A percentile compares a stretch with the other conserved stretches of the same genome.
These are phyloP conservation scores for Coniochaeta pulveracea DNA, from an alignment of 2,329 filamentous ascomycete species.

Conservation along the genomic window DNA sequence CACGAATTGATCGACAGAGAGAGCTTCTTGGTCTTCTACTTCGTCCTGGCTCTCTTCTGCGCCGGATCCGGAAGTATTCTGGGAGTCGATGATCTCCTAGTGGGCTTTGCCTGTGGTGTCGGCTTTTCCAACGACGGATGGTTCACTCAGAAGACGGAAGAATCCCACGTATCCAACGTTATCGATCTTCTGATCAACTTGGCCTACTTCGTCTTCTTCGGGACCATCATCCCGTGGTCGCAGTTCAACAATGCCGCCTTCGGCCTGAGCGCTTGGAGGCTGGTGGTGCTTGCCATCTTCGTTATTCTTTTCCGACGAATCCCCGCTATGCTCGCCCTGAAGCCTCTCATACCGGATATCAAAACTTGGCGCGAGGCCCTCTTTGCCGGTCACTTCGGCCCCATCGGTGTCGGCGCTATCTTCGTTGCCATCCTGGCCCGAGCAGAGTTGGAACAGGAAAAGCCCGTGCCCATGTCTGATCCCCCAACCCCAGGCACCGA, in stretches of 20 bases:
- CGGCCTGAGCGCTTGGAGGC: constrained; percentile 74
- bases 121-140: constrained; percentile 98
- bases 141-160: constrained; percentile 97
- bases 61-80: constrained; percentile 86
- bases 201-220: constrained; percentile 96
- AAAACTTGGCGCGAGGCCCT: constrained; percentile 97
- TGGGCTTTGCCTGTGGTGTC: constrained; percentile 92
- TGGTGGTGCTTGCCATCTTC: constrained; percentile 87
- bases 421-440: constrained; percentile 89
- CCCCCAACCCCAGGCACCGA: constrained; percentile 43
- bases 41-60: constrained; percentile 89
- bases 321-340: constrained; percentile 83
- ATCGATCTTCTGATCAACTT: constrained; percentile 95
- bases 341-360: constrained; percentile 89
- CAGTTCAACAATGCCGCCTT: constrained; percentile 69
- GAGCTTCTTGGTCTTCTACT: constrained; percentile 98
- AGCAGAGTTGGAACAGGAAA: constrained; percentile 73
- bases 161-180: constrained; percentile 97
- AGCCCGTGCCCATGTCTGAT: constrained; percentile 60
- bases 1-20: constrained; percentile 85
- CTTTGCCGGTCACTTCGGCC: constrained; percentile 95
- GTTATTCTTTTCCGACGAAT: constrained; percentile 94
- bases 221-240: constrained; percentile 93
- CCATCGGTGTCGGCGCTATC: constrained; percentile 92
- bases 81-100: constrained; percentile 84